Base-by-base conservation (phyloP, 2,329 filamentous ascomycete genomes). In the Pezicula carpinea region DNA sequence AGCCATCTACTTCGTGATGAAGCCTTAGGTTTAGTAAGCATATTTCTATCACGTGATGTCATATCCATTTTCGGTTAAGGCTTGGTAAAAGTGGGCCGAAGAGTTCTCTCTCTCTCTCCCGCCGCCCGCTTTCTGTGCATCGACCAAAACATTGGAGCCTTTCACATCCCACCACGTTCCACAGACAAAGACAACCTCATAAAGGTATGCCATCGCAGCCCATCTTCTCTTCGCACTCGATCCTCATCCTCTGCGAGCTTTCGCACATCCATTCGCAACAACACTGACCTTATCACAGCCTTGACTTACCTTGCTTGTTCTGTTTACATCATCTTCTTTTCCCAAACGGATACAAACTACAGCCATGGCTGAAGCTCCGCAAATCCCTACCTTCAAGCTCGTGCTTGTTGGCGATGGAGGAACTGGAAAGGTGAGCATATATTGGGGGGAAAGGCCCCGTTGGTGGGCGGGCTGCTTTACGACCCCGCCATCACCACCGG, bases 401-500 rank as follows among this genome's bases (percentile, higher is more conserved):
- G 93, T 99, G 71, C 89, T 99, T 75, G 93, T 99, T 67, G 93
- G 93, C 72, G 93, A 99, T 71, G 93, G 93, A 75, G 93, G 93
- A 82, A 99, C 93, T 66, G 93, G 93, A 77, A 99, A 99, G 91
- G 93, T 95, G 74, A 74, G 83, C 67, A 49, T 38, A 39, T 46
- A 38, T 46, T 21, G 8, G 21, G 17, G 17, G 14, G 11, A 11
- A 38, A 17, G 35, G 17, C 17, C 15, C 17, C 23, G 46, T 43
- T 45, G 39, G 18, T 40, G 43, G 17, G 45, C 45, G 44, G 26
- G 39, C 53, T 39, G 50, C 35, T 39, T 38, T 38, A 50, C 53
- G 53, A 52, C 50, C 45, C 48, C 57, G 52, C 52, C 52, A 46
- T 48, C 49, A 50, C 53, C 54, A 50, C 50, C 46, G 46, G 15